Conservation (phyloP, 768 basidiomycete species). For the Leccinum subtestaceum region DNA sequence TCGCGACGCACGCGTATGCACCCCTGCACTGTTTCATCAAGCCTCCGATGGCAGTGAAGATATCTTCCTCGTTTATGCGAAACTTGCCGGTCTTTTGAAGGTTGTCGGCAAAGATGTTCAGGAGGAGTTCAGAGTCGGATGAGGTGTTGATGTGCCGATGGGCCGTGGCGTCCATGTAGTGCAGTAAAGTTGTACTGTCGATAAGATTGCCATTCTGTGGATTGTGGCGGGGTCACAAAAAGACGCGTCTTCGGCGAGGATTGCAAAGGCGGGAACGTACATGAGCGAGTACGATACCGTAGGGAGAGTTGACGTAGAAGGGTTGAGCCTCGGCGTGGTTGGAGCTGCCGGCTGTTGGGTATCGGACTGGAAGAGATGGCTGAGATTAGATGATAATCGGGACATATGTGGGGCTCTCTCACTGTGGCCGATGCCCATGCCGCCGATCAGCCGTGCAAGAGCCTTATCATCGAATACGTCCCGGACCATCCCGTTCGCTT, state of each 20-base stretch:
- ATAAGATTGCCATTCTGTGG: constrained; percentile 95
- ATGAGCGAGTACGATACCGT: constrained; percentile 97
- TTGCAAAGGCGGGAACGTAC: constrained; percentile 44
- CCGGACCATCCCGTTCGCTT: constrained; percentile 98
- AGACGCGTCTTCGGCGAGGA: background rate
- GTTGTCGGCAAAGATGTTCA: constrained; percentile 97
- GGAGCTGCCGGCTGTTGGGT: constrained; percentile 97
- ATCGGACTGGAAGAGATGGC: constrained; percentile 62
- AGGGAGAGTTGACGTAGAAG: constrained; percentile 99
- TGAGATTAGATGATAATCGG: constrained; percentile 11
- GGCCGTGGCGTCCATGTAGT: constrained; percentile 92
- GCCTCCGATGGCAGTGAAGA: constrained; percentile 89
- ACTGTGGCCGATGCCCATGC: constrained; percentile 99
- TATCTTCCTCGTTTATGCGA: constrained; percentile 99
- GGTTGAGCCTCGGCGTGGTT: constrained; percentile 97
- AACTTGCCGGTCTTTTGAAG: constrained; percentile 98
- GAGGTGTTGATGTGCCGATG: constrained; percentile 99
- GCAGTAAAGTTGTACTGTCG: constrained; percentile 82
- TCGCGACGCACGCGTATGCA: constrained; percentile 96
- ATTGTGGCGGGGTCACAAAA: constrained; percentile 4
- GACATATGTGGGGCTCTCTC: constrained; percentile 21
- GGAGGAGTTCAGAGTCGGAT: constrained; percentile 93
- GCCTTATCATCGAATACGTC: constrained; percentile 89
- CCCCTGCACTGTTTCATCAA: constrained; percentile 88
- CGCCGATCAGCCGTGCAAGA: constrained; percentile 75